Conservation (phyloP, 2,329 filamentous ascomycete genomes). For the Byssochlamys sp. region DNA sequence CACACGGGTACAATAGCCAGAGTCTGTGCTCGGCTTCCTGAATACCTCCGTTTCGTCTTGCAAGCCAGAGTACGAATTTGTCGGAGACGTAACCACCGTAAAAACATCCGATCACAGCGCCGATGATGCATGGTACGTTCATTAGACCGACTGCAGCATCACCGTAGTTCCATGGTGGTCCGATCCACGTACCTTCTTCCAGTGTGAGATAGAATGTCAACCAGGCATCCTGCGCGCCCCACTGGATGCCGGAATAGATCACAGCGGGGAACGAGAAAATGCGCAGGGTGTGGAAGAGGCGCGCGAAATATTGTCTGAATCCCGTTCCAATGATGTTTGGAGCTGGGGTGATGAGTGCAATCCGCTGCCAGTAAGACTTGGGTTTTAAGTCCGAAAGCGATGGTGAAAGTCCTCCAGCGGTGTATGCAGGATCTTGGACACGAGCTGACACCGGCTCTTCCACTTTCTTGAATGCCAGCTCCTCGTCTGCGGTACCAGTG, state of each 20-base stretch:
- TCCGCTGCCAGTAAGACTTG: constrained; percentile 48
- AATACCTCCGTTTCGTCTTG: constrained; percentile 44
- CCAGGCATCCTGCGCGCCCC: constrained; percentile 53
- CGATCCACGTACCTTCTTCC: constrained; percentile 48
- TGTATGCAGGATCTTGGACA: neutral
- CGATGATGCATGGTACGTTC: constrained; percentile 43
- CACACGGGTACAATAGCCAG: constrained; percentile 43
- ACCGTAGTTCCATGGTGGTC: constrained; percentile 46
- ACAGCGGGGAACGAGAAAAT: constrained; percentile 51
- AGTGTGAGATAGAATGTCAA: constrained; percentile 51
- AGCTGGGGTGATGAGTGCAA: constrained; percentile 47
- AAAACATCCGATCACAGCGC: constrained; percentile 45
- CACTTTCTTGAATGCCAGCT: constrained; percentile 1
- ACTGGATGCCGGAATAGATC: constrained; percentile 49
- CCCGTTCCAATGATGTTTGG: constrained; percentile 46
- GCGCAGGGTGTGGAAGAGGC: constrained; percentile 47
- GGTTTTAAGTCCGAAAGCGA: constrained; percentile 16
- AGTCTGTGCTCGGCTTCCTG: constrained; percentile 48
- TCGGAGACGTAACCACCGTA: constrained; percentile 52
- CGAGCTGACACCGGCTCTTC: neutral
- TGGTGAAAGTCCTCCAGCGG: neutral
- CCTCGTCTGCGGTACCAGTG: constrained; percentile 4
- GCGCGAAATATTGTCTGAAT: constrained; percentile 45
- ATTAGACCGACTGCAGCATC: constrained; percentile 48
- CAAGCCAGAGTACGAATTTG: constrained; percentile 47